Percentiles rank a stretch among this genome's conserved stretches.
Evolutionary conservation across 2,329 filamentous ascomycete genomes (phyloP).

Genomic region (Fusarium mundagurra): DNA sequence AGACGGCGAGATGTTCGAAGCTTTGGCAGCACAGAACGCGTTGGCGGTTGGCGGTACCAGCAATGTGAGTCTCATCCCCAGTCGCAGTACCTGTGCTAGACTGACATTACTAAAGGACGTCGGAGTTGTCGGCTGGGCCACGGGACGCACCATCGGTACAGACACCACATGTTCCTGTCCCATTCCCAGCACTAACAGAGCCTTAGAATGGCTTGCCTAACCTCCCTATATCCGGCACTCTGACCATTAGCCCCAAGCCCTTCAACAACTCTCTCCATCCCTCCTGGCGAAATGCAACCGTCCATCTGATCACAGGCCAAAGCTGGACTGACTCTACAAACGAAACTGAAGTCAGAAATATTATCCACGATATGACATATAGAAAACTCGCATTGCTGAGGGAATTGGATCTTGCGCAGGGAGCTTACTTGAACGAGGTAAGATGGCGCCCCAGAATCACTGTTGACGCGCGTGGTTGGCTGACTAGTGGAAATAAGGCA

Average conservation of each 20-base stretch:
- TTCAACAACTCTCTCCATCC: neutral
- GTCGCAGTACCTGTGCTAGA: too few relatives aligned
- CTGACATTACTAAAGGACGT: too few relatives aligned
- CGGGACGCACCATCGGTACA: too few relatives aligned
- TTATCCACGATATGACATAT: neutral
- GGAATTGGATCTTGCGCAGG: neutral
- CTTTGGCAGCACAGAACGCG: too few relatives aligned
- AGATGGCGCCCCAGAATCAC: fast-evolving
- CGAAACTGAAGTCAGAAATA: neutral
- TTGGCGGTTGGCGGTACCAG: too few relatives aligned
- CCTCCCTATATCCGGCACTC: neutral
- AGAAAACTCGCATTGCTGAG: neutral
- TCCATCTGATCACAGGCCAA: neutral
- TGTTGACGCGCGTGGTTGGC: fast-evolving
- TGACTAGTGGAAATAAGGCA: neutral
- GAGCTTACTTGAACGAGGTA: neutral
- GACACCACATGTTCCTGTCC: too few relatives aligned
- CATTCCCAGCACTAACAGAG: too few relatives aligned
- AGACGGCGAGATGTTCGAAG: too few relatives aligned
- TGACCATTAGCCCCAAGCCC: neutral
- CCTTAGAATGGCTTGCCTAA: neutral
- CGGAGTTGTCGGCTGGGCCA: too few relatives aligned
- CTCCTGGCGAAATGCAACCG: neutral
- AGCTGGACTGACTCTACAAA: neutral
- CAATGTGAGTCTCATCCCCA: too few relatives aligned